A percentile compares a stretch with the other conserved stretches of the same genome.
phyloP scores from a whole-genome alignment of 1,139 yeast species.

The Scheffersomyces segobiensis region DNA sequence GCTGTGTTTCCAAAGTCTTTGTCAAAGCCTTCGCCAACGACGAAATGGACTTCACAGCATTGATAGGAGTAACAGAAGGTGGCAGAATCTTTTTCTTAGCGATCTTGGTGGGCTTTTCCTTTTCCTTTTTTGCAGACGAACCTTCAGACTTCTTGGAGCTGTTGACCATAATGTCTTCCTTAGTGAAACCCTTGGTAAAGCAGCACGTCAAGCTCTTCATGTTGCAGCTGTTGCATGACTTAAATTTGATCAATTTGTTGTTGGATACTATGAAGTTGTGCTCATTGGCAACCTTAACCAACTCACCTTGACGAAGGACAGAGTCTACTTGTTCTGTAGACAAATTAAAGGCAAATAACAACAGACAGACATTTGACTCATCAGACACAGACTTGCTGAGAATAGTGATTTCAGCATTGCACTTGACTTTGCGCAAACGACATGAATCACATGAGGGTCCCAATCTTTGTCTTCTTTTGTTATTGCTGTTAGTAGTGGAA shows the following conservation, averaged over 20 bases:
- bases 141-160: slow-evolving; percentile 14
- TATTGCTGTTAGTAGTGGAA: not conserved
- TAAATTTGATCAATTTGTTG: slow-evolving; percentile 48
- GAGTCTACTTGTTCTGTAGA: not conserved
- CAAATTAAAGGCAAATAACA: not conserved
- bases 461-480: slow-evolving; percentile 57
- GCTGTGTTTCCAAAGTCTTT: slow-evolving; percentile 6
- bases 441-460: slow-evolving; percentile 81
- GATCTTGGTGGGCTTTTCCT: slow-evolving; percentile 5
- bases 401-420: slow-evolving; percentile 62
- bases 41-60: slow-evolving; percentile 4
- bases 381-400: slow-evolving; percentile 6
- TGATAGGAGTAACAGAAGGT: not conserved
- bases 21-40: slow-evolving; percentile 11
- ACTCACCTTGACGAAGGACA: not conserved
- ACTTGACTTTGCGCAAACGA: slow-evolving; percentile 69
- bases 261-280: slow-evolving; percentile 21
- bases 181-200: slow-evolving; percentile 60
- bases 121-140: not conserved
- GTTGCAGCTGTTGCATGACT: slow-evolving; percentile 51
- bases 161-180: slow-evolving; percentile 48
- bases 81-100: slow-evolving; percentile 6
- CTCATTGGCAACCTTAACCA: slow-evolving; percentile 4
- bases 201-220: slow-evolving; percentile 45
- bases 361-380: not conserved